phyloP scores from a whole-genome alignment of 2,329 filamentous ascomycete genomes.

The Microdochium trichocladiopsis region DNA sequence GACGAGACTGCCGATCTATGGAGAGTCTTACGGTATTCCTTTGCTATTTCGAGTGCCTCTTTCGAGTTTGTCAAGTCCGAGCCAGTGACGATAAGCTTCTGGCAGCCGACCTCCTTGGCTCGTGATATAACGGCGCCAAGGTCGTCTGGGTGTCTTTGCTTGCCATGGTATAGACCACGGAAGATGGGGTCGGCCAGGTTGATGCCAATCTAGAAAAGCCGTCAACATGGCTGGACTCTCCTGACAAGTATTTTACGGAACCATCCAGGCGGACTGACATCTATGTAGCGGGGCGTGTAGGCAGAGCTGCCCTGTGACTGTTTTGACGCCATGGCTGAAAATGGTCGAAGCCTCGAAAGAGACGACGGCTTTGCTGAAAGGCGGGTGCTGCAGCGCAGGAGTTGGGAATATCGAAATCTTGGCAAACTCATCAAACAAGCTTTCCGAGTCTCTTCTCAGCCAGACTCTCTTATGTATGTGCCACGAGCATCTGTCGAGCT shows the following conservation, averaged over 20 bases:
- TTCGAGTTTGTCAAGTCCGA: constrained; percentile 75
- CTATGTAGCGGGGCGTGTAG: constrained; percentile 50
- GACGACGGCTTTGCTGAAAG: neutral
- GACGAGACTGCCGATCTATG: neutral
- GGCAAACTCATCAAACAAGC: neutral
- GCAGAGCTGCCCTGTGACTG: constrained; percentile 7
- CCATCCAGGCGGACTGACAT: constrained; percentile 42
- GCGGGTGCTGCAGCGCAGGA: neutral
- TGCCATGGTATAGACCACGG: constrained; percentile 76
- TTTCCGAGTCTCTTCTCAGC: neutral
- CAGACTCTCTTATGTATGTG: neutral
- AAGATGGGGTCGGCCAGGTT: constrained; percentile 94
- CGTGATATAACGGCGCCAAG: constrained; percentile 71
- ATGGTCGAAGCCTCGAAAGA: neutral
- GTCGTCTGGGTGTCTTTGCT: constrained; percentile 66
- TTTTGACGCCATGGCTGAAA: constrained; percentile 16
- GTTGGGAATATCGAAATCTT: neutral
- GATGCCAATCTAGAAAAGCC: constrained; percentile 65
- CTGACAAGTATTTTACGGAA: too few species aligned
- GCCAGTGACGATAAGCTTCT: constrained; percentile 88
- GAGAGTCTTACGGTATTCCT: constrained; percentile 58
- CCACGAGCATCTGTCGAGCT: neutral
- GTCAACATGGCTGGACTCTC: too few species aligned
- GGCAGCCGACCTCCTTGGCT: constrained; percentile 70
- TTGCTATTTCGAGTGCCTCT: constrained; percentile 66